These are phyloP conservation scores for Ustilago trichophora DNA, from an alignment of 1,284 basidiomycete species.

Conservation along the genomic window DNA sequence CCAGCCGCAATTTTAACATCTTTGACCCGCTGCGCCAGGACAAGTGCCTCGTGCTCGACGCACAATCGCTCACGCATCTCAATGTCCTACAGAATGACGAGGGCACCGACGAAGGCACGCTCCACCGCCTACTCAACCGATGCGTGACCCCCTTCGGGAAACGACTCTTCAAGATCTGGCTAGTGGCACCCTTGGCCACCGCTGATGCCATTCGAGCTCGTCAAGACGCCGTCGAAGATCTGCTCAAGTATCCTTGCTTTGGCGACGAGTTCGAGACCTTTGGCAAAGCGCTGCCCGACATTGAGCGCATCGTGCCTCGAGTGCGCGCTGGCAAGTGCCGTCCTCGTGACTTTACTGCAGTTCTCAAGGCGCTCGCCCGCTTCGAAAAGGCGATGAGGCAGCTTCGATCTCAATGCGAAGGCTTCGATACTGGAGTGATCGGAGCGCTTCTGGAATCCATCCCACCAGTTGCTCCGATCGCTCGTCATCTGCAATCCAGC, in stretches of 20 bases:
- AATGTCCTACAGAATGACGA: constrained; percentile 65
- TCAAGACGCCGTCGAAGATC: constrained; percentile 63
- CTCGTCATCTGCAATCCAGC: constrained; percentile 48
- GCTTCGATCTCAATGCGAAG: constrained; percentile 25
- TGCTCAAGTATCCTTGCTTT: constrained; percentile 49
- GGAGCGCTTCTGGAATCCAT: constrained; percentile 44
- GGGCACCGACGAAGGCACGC: constrained; percentile 62
- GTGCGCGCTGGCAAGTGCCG: constrained; percentile 62
- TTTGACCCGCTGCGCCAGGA: constrained; percentile 56
- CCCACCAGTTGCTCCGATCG: constrained; percentile 54
- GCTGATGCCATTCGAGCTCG: constrained; percentile 56
- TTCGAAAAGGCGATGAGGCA: constrained; percentile 40
- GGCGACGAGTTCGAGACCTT: constrained; percentile 56
- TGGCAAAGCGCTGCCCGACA: constrained; percentile 59
- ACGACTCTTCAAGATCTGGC: constrained; percentile 65
- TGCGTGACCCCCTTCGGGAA: constrained; percentile 66
- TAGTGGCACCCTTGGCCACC: constrained; percentile 58
- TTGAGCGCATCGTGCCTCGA: constrained; percentile 63
- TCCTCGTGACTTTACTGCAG: constrained; percentile 60
- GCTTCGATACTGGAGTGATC: constrained; percentile 43
- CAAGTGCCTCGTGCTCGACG: constrained; percentile 61
- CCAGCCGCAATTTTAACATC: constrained; percentile 63
- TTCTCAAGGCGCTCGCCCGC: constrained; percentile 54
- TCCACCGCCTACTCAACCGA: constrained; percentile 64
- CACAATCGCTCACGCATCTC: constrained; percentile 63